Conservation (phyloP, 2,329 filamentous ascomycete species). For the Ciborinia camelliae region DNA sequence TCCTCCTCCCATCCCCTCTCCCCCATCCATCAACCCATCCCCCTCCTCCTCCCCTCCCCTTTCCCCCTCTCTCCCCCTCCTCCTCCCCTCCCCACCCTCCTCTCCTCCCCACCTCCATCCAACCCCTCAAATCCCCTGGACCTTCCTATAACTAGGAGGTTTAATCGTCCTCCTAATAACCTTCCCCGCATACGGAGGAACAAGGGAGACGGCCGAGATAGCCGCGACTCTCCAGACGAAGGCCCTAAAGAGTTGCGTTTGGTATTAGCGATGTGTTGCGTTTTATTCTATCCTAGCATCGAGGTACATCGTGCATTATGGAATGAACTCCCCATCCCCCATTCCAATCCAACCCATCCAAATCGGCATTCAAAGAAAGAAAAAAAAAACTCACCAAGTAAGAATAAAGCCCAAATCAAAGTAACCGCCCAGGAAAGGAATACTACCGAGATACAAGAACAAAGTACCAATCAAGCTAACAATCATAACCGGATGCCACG, state of each 20-base stretch:
- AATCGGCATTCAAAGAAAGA: not conserved
- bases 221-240: conserved; percentile 87
- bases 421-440: conserved; percentile 86
- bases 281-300: too few species aligned
- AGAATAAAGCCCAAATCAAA: conserved; percentile 81
- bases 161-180: conserved; percentile 79
- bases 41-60: not conserved
- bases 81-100: too few species aligned
- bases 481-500: conserved; percentile 95
- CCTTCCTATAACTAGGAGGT: conserved; percentile 93
- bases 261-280: too few species aligned
- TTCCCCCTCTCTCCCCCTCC: too few species aligned
- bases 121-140: conserved; percentile 57
- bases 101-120: too few species aligned
- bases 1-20: not conserved
- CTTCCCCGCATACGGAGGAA: conserved; percentile 86
- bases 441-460: conserved; percentile 71
- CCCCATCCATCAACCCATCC: not conserved
- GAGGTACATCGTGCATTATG: too few species aligned
- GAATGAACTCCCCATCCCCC: too few species aligned
- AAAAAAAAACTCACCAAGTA: conserved; percentile 53
- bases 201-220: conserved; percentile 73
- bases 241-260: conserved; percentile 53
- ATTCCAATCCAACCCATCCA: too few species aligned
- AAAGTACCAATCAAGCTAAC: conserved; percentile 79